Evolutionary conservation across 257 asterid genomes (phyloP).

Genomic region (Fraxinus cuspidata): DNA sequence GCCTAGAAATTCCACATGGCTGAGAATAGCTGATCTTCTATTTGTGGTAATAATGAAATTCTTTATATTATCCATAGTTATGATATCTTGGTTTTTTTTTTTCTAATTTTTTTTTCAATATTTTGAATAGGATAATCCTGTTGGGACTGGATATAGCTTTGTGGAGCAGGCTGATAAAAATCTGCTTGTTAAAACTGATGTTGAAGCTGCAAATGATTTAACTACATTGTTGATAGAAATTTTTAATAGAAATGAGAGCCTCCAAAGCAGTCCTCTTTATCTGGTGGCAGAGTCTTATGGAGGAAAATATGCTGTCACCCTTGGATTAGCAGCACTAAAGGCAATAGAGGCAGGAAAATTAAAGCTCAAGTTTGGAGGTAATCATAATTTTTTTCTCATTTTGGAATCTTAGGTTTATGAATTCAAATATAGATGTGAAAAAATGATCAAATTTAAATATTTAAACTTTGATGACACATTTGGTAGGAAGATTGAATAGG

Average conservation of each 20-base stretch:
- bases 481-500: too few species aligned
- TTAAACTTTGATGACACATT: not conserved
- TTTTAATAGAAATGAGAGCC: slow-evolving; percentile 56
- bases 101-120: not conserved
- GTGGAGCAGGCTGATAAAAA: slow-evolving; percentile 61
- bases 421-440: not conserved
- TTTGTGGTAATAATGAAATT: slow-evolving; percentile 64
- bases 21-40: slow-evolving; percentile 81
- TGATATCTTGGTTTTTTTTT: not conserved
- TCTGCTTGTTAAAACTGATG: slow-evolving; percentile 72
- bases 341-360: slow-evolving; percentile 69
- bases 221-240: slow-evolving; percentile 65
- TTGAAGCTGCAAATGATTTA: slow-evolving; percentile 79
- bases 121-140: slow-evolving; percentile 77
- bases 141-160: slow-evolving; percentile 92
- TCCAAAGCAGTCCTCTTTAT: slow-evolving; percentile 76
- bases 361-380: slow-evolving; percentile 85
- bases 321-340: slow-evolving; percentile 72
- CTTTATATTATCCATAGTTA: not conserved
- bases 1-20: slow-evolving; percentile 94
- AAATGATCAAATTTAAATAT: slow-evolving; percentile 3
- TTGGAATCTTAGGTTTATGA: not conserved
- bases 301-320: slow-evolving; percentile 88
- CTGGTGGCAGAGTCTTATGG: slow-evolving; percentile 96
- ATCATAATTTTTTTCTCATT: not conserved